phyloP scores from a whole-genome alignment of 2,329 filamentous ascomycete genomes.

The Coniochaeta hoffmannii region DNA sequence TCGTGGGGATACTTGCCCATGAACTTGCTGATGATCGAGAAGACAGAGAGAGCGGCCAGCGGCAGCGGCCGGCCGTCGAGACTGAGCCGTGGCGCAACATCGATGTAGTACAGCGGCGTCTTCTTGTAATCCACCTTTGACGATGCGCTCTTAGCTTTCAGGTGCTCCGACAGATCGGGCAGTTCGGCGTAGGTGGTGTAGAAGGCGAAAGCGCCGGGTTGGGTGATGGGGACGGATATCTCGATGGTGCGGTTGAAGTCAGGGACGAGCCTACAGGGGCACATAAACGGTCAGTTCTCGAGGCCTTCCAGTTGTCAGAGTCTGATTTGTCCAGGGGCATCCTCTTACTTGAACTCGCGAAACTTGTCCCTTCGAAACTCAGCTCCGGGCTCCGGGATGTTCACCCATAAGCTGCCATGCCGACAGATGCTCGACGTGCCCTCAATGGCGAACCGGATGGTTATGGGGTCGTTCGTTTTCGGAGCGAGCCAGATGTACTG shows the following conservation, averaged over 20 bases:
- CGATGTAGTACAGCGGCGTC: slow-evolving; percentile 82
- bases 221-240: slow-evolving; percentile 78
- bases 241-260: slow-evolving; percentile 90
- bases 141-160: slow-evolving; percentile 36
- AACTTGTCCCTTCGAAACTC: slow-evolving; percentile 74
- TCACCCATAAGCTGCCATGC: slow-evolving; percentile 92
- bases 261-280: slow-evolving; percentile 60
- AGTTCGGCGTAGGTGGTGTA: slow-evolving; percentile 89
- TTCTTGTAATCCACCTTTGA: slow-evolving; percentile 48
- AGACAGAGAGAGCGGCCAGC: slow-evolving; percentile 79
- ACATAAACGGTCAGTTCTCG: slow-evolving; percentile 6
- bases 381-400: slow-evolving; percentile 72
- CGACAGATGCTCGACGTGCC: slow-evolving; percentile 94
- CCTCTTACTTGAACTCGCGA: slow-evolving; percentile 76
- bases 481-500: slow-evolving; percentile 89
- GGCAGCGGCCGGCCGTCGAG: slow-evolving; percentile 70
- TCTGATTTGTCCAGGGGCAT: not conserved
- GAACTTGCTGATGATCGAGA: slow-evolving; percentile 95
- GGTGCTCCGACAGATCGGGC: slow-evolving; percentile 62
- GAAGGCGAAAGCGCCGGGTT: slow-evolving; percentile 85
- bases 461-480: slow-evolving; percentile 63
- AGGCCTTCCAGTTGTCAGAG: not conserved
- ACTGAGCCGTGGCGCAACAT: slow-evolving; percentile 76
- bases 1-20: slow-evolving; percentile 88
- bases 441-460: slow-evolving; percentile 82